A percentile compares a stretch with the other conserved stretches of the same genome.
Evolutionary conservation across 192 early-diverging fungal species (phyloP).

Genomic region (Linnemannia zychae): DNA sequence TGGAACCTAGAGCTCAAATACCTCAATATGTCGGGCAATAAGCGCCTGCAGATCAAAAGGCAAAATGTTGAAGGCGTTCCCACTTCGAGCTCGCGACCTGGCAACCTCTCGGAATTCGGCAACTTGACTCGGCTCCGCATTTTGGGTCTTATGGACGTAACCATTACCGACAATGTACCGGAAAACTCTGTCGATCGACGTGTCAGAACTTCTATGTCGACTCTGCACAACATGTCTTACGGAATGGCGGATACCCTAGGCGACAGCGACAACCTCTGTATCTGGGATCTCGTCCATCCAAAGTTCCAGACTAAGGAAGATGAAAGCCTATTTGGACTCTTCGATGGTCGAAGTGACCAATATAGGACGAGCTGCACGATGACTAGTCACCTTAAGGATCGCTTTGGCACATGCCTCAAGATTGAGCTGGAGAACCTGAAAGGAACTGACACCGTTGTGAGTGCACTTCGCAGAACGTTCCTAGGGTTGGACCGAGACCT

Average conservation of each 20-base stretch:
- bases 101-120: slow-evolving; percentile 82
- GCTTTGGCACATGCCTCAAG: slow-evolving; percentile 74
- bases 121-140: slow-evolving; percentile 83
- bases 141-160: slow-evolving; percentile 93
- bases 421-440: slow-evolving; percentile 81
- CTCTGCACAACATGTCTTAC: slow-evolving; percentile 86
- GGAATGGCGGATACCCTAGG: slow-evolving; percentile 90
- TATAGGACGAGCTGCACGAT: slow-evolving; percentile 62
- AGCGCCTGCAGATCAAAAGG: slow-evolving; percentile 88
- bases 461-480: slow-evolving; percentile 87
- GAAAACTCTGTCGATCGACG: slow-evolving; percentile 87
- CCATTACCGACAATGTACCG: slow-evolving; percentile 75
- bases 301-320: slow-evolving; percentile 88
- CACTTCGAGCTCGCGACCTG: slow-evolving; percentile 38
- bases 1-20: slow-evolving; percentile 93
- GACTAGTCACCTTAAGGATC: slow-evolving; percentile 80
- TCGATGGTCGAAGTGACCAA: slow-evolving; percentile 77
- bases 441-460: slow-evolving; percentile 68
- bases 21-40: slow-evolving; percentile 92
- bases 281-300: slow-evolving; percentile 91
- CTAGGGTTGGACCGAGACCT: slow-evolving; percentile 86
- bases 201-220: slow-evolving; percentile 85
- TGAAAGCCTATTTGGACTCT: slow-evolving; percentile 90
- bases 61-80: slow-evolving; percentile 62
- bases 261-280: slow-evolving; percentile 74